These are phyloP conservation scores for Rheum nobile DNA, from an alignment of 148 eudicot species.

Conservation along the genomic window DNA sequence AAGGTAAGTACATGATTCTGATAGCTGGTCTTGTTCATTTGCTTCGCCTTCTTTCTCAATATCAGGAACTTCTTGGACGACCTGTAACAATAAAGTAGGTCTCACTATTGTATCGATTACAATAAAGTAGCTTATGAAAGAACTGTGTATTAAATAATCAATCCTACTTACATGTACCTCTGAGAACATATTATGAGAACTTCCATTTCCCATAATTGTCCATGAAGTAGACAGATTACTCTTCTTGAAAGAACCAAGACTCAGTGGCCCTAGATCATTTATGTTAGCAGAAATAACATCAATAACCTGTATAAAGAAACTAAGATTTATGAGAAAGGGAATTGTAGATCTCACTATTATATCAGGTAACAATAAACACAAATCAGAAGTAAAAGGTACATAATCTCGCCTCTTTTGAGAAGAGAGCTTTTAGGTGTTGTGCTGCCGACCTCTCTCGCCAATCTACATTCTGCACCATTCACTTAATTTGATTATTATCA, in stretches of 20 bases:
- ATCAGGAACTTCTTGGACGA: slow-evolving; percentile 20
- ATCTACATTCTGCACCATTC: slow-evolving; percentile 40
- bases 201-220: slow-evolving; percentile 41
- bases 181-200: slow-evolving; percentile 13
- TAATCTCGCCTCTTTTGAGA: slow-evolving; percentile 60
- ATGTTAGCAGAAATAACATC: slow-evolving; percentile 49
- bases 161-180: slow-evolving; percentile 16
- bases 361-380: background rate
- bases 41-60: slow-evolving; percentile 30
- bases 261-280: slow-evolving; percentile 62
- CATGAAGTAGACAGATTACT: slow-evolving; percentile 64
- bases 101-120: no score
- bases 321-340: background rate
- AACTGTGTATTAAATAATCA: background rate
- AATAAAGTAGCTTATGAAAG: background rate
- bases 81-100: slow-evolving; percentile 19
- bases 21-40: slow-evolving; percentile 28
- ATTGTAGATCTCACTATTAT: background rate
- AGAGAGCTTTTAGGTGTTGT: slow-evolving; percentile 56
- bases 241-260: slow-evolving; percentile 51
- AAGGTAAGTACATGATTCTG: slow-evolving; percentile 20
- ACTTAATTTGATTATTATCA: slow-evolving; percentile 3
- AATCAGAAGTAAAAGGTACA: background rate
- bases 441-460: slow-evolving; percentile 61
- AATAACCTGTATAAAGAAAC: slow-evolving; percentile 37